Evolutionary conservation across 192 early-diverging fungal species (phyloP), one percentile per base, ranked within the genome.

Genomic region (Jimgerdemannia flammicorona): DNA sequence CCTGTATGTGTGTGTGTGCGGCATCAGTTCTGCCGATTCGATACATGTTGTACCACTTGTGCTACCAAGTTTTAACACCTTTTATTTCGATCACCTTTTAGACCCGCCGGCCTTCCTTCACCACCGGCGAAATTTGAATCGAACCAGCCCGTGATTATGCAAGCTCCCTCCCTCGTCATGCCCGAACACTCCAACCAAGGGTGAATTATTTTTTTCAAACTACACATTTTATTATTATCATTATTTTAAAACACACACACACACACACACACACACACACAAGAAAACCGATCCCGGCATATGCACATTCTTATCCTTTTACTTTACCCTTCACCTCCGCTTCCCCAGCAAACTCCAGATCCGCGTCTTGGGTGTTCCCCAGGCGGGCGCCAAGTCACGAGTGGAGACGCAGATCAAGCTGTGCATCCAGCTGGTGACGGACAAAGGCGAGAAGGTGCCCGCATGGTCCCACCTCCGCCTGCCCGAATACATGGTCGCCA

Each of bases 381-480:
- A 77, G 68, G 78, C 80, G 59, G 89, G 89, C 44, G 92, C 92
- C 63, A 95, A 95, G 78, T 96, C 94, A 10, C 83, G 96, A 7
- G 96, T 97, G 40, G 96, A 98, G 82, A 98, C 97, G 19, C 97
- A 97, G 84, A 96, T 96, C 77, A 95, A 95, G 71, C 85, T 97
- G 40, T 95, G 94, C 43, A 81, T 98, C 74, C 93, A 96, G 78
- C 85, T 98, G 17, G 88, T 92, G 2, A 93, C 87, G 14, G 84
- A 85, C 69, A 78, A 88, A 69, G 93, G 93, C 67, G 92, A 94
- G 72, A 91, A 91, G 39, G 91, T 91, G 4, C 81, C 83, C 43
- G 84, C 85, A 74, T 97, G 95, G 94, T 90, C 95, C 49, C 96
- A 97, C 72, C 83, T 98, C 77, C 83, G 89, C 44, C 84, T 98